These are phyloP conservation scores for Hypoxylon sp. DNA, from an alignment of 2,329 filamentous ascomycete genomes.

Conservation along the genomic window DNA sequence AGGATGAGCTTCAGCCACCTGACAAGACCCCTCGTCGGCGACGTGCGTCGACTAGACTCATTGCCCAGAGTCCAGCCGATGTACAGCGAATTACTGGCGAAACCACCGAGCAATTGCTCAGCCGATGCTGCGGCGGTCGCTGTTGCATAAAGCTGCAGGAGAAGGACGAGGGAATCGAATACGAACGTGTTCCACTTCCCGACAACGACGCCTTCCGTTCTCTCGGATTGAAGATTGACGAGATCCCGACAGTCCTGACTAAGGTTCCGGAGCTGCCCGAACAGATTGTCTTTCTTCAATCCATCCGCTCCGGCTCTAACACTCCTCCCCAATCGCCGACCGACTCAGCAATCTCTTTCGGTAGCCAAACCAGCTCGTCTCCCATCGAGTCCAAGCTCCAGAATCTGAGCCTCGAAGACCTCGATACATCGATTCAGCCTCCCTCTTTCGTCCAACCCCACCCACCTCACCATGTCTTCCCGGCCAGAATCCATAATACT, in stretches of 20 bases:
- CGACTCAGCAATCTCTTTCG: constrained; percentile 65
- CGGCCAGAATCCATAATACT: constrained; percentile 86
- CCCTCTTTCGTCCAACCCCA: constrained; percentile 94
- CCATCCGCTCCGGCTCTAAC: constrained; percentile 62
- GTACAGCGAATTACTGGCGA: constrained; percentile 76
- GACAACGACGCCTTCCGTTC: constrained; percentile 89
- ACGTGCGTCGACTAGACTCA: constrained; percentile 78
- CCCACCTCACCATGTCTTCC: constrained; percentile 91
- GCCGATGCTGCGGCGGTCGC: constrained; percentile 74
- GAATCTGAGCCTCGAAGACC: constrained; percentile 57
- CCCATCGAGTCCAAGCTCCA: constrained; percentile 44
- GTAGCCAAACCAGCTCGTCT: constrained; percentile 56
- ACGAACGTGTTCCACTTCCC: constrained; percentile 71
- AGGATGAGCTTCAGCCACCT: constrained; percentile 65
- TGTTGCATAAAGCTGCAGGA: constrained; percentile 70
- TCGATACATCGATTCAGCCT: constrained; percentile 77
- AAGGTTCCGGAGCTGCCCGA: constrained; percentile 80
- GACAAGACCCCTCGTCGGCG: constrained; percentile 65
- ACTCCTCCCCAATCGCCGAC: constrained; percentile 63
- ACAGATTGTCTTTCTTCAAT: constrained; percentile 79
- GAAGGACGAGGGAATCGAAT: constrained; percentile 63
- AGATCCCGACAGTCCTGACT: constrained; percentile 80
- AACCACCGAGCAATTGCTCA: constrained; percentile 72
- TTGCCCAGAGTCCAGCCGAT: constrained; percentile 73
- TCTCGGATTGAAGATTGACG: constrained; percentile 81